phyloP scores from a whole-genome alignment of 768 basidiomycete genomes.

The Lactarius vividus region DNA sequence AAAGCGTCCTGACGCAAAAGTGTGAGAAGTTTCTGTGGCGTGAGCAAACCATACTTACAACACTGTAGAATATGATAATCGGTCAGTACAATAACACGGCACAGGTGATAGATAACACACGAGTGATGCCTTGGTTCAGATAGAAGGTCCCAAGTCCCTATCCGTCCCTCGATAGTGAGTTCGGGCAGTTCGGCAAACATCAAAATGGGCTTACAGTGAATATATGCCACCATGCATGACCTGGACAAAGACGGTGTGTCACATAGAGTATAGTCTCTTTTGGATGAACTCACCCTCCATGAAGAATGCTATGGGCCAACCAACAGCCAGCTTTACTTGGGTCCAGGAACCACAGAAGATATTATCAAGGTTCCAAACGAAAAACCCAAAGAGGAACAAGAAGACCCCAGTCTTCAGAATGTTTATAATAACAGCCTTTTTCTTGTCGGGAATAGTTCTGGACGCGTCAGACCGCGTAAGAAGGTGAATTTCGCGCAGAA shows the following conservation, averaged over 20 bases:
- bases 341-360: constrained; percentile 63
- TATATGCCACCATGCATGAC: constrained; percentile 76
- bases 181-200: neutral
- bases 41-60: constrained; percentile 24
- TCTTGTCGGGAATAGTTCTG: constrained; percentile 42
- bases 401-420: constrained; percentile 53
- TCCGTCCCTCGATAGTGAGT: constrained; percentile 18
- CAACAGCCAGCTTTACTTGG: constrained; percentile 50
- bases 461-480: constrained; percentile 44
- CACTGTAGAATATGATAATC: constrained; percentile 26
- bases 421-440: constrained; percentile 41
- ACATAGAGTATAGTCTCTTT: neutral
- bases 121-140: constrained; percentile 36
- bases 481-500: constrained; percentile 52
- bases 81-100: neutral
- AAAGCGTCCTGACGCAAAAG: constrained; percentile 45
- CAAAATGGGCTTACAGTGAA: constrained; percentile 47
- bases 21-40: neutral
- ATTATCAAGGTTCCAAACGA: constrained; percentile 81
- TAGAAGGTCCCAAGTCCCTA: constrained; percentile 35
- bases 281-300: constrained; percentile 48
- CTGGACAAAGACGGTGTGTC: constrained; percentile 33
- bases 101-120: constrained; percentile 30
- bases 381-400: constrained; percentile 62
- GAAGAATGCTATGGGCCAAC: constrained; percentile 66